Base-by-base conservation (phyloP, 169 alveolate species). In the Plasmodium cynomolgi region DNA sequence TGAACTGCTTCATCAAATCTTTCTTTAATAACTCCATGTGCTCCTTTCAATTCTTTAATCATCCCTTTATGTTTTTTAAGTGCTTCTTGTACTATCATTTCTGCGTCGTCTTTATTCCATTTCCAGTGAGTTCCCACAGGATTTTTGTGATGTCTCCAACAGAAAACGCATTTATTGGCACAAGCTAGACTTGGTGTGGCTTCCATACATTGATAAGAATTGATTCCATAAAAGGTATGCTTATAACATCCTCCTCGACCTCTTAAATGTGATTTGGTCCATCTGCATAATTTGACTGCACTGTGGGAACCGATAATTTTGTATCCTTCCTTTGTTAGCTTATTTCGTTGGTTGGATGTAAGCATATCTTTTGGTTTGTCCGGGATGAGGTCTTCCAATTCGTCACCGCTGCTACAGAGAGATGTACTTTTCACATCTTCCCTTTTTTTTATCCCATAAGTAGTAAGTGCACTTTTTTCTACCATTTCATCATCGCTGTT, bases 121-220 rank as follows among this genome's bases (percentile, higher is more conserved):
- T 94, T 93, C 99, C 99, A 98, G 29, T 92, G 81, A 3, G 97
- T 96, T 1, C 97, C 97, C 11, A 97, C 98, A 11, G 98, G 98
- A 82, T 98, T 98, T 44, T 97, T 97, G 96, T 98, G 99, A 86
- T 98, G 99, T 50, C 99, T 91, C 99, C 99, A 98, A 96, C 99
- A 98, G 95, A 98, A 98, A 17, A 98, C 98, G 80, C 99, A 98
- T 82, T 97, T 97, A 97, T 98, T 98, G 37, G 99, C 99, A 94
- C 99, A 98, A 2, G 99, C 99, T 50, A 98, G 94, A 73, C 98
- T 97, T 37, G 98, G 98, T 2, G 99, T 98, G 33, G 97, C 96
- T 92, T 98, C 99, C 99, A 98, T 98, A 86, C 99, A 98, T 83
- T 96, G 98, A 79, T 96, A 96, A 1, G 98, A 97, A 54, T 84